Base-by-base conservation (phyloP, 192 early-diverging fungal species). In the Umbelopsis sp. region DNA sequence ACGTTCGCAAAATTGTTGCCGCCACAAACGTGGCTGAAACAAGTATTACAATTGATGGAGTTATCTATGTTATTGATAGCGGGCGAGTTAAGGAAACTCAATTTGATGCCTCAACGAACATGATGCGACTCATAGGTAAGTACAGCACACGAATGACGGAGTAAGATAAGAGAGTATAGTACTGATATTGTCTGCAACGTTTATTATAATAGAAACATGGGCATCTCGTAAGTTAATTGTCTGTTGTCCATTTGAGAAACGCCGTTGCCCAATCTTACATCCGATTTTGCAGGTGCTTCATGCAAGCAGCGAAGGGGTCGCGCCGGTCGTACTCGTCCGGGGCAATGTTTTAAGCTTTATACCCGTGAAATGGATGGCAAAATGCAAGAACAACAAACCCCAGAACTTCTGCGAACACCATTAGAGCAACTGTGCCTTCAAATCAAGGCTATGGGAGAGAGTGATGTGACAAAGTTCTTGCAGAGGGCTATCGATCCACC, bases 1-100 rank as follows among this genome's bases (percentile, higher is more conserved):
- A 86, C 5, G 65, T 83, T 11, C 72, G 91, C 22, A 94, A 94
- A 74, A 83, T 94, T 54, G 90, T 94, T 11, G 71, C 94, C 17
- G 80, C 89, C 6, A 94, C 93, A 25, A 94, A 94, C 52, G 88
- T 94, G 66, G 93, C 93, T 11, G 93, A 94, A 76, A 94, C 93
- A 0, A 89, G 91, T 71, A 91, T 94, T 67, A 94, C 93, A 5
- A 91, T 94, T 45, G 91, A 95, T 31, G 91, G 91, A 45, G 80
- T 93, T 17, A 87, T 88, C 6, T 89, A 88, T 79, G 91, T 93
- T 0, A 81, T 93, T 38, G 91, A 93, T 68, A 81, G 85, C 1
- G 91, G 91, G 0, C 81, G 90, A 8, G 89, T 91, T 26, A 89
- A 90, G 65, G 89, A 89, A 66, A 77, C 84, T 9, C 77, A 79